Evolutionary conservation across 148 eudicot species (phyloP), one percentile per base, ranked within the genome.

Genomic region (Vaccinium corymbosum): DNA sequence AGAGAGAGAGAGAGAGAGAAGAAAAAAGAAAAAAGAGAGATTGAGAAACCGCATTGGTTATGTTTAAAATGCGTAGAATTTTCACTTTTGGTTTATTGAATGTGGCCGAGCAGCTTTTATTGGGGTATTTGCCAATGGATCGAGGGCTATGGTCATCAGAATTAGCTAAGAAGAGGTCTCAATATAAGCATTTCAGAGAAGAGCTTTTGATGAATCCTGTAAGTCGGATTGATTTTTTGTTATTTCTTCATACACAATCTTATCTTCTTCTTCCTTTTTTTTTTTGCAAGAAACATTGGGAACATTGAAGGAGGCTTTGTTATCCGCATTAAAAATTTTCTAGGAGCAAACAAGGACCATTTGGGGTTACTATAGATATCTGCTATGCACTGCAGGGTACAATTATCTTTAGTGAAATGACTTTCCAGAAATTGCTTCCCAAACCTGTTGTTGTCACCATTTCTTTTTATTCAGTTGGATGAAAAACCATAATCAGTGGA

Each of bases 131-230:
- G 57, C 96, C 99, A 2, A 38, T 73, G 86, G 99, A 97, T 86
- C 93, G 93, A 51, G 85, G 89, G 25, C 84, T 90, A 74, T 97
- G 99, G 99, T 90, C 96, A 11, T 87, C 98, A 38, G 99, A 97
- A 64, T 85, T 97, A 80, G 88, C 91, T 84, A 97, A 93, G 91
- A 97, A 95, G 92, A 89, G 99, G 83, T 89, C 94, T 84, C 99
- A 94, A 68, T 97, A 97, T 85, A 88, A 87, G 85, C 90, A 90
- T 75, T 95, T 97, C 76, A 97, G 95, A 84, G 99, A 95, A 19
- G 99, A 97, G 46, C 94, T 97, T 84, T 84, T 97, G 82, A 93
- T 95, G 95, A 93, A 91, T 82, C 99, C 99, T 88, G 99, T 97
- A 89, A 88, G 97, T 92, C 82, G 51, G 50, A 84, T 64, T 25